phyloP scores from a whole-genome alignment of 2,329 filamentous ascomycete genomes.

The Ploettnerulaceae sp. region DNA sequence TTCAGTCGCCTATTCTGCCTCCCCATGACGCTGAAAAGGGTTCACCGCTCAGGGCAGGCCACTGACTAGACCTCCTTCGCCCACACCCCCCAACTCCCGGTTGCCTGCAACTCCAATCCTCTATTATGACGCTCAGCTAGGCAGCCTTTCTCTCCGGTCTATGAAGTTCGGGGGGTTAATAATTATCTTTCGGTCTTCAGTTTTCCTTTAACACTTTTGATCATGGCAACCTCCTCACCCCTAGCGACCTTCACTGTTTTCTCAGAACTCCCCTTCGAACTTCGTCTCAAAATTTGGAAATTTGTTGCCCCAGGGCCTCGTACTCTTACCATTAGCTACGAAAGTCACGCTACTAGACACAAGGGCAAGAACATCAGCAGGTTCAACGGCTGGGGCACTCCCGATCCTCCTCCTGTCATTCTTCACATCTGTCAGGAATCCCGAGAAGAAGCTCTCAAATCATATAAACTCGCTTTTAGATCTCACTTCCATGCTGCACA shows the following conservation, averaged over 20 bases:
- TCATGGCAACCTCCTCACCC: background rate
- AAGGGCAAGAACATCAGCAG: constrained; percentile 5
- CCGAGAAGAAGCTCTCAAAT: constrained; percentile 17
- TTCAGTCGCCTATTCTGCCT: too few species aligned
- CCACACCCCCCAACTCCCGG: background rate
- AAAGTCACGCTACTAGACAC: background rate
- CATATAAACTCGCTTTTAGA: constrained; percentile 18
- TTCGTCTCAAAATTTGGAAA: constrained; percentile 28
- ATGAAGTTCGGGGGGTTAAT: too few species aligned
- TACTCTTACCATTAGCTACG: constrained; percentile 11
- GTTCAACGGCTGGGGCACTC: constrained; percentile 11
- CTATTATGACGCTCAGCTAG: constrained; percentile 7
- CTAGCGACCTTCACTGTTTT: constrained; percentile 21
- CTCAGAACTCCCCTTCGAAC: constrained; percentile 21
- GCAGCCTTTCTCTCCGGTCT: too few species aligned
- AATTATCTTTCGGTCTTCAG: background rate
- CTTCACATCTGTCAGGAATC: constrained; percentile 25
- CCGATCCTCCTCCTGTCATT: constrained; percentile 12
- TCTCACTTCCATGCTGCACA: constrained; percentile 6
- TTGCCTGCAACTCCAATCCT: background rate
- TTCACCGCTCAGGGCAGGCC: too few species aligned
- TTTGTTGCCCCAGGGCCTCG: constrained; percentile 14
- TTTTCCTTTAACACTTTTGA: background rate
- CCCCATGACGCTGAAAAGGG: too few species aligned
- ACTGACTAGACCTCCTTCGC: too few species aligned